phyloP scores from a whole-genome alignment of 1,139 yeast genomes.

The Lodderomyces orthopsilosis region DNA sequence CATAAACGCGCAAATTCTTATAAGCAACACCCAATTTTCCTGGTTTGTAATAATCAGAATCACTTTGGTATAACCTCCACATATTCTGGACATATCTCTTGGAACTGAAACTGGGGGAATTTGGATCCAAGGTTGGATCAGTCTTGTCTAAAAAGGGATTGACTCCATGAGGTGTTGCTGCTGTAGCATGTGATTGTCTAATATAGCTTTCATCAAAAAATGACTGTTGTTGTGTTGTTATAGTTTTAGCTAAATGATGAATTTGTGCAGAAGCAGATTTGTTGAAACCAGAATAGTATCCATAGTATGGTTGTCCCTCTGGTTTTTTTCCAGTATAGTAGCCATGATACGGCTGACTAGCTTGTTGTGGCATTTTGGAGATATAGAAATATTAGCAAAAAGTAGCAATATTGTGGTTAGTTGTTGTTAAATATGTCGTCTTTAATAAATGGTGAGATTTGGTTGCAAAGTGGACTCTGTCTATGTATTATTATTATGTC shows the following conservation, averaged over 20 bases:
- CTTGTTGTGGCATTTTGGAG: neutral
- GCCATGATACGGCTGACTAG: constrained; percentile 11
- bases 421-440: no score
- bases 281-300: constrained; percentile 13
- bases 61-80: constrained; percentile 51
- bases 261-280: constrained; percentile 13
- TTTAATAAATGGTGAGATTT: no score
- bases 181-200: neutral
- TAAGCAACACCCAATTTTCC: constrained; percentile 67
- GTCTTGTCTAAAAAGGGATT: constrained; percentile 14
- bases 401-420: no score
- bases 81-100: constrained; percentile 65
- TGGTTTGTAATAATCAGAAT: constrained; percentile 64
- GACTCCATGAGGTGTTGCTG: constrained; percentile 9
- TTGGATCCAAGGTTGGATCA: constrained; percentile 14
- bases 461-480: no score
- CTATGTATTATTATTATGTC: no score
- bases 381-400: no score
- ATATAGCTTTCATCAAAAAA: constrained; percentile 8
- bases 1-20: constrained; percentile 66
- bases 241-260: constrained; percentile 13
- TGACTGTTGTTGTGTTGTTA: constrained; percentile 8
- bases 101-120: constrained; percentile 11
- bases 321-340: constrained; percentile 10
- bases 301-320: constrained; percentile 15